These are phyloP conservation scores for Apiospora malaysiana DNA, from an alignment of 2,329 filamentous ascomycete species.

Conservation along the genomic window DNA sequence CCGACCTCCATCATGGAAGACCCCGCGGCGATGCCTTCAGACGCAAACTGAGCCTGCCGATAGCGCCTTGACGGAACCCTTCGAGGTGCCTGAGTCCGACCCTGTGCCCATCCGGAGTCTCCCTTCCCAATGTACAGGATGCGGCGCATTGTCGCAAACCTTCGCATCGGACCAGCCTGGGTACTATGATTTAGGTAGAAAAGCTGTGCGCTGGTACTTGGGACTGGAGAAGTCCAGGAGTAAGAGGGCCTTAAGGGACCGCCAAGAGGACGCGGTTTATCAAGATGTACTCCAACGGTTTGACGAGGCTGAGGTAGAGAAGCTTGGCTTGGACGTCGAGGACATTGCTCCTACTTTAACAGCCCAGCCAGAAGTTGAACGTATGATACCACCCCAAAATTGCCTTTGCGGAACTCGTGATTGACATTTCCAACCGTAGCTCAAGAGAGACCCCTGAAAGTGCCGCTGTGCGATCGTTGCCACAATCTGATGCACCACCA, in stretches of 20 bases:
- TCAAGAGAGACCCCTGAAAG: constrained; percentile 36
- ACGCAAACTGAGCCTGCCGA: constrained; percentile 27
- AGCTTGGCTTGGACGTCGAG: constrained; percentile 53
- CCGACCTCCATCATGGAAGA: constrained; percentile 30
- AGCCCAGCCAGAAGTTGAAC: constrained; percentile 28
- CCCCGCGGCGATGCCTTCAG: constrained; percentile 38
- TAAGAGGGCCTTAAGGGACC: constrained; percentile 25
- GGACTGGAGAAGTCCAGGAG: constrained; percentile 37
- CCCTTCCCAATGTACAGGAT: constrained; percentile 66
- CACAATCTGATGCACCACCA: constrained; percentile 81
- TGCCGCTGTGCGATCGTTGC: constrained; percentile 84
- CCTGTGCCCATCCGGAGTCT: constrained; percentile 41
- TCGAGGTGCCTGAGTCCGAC: constrained; percentile 21
- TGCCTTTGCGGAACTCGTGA: neutral
- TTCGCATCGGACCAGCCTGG: constrained; percentile 56
- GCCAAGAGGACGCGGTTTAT: constrained; percentile 54
- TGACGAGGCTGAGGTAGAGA: constrained; percentile 47
- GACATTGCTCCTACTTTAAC: constrained; percentile 41
- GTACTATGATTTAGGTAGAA: constrained; percentile 60
- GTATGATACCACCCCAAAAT: constrained; percentile 5
- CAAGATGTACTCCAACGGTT: constrained; percentile 51
- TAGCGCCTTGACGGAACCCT: neutral
- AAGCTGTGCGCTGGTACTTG: constrained; percentile 56
- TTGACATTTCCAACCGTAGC: constrained; percentile 17
- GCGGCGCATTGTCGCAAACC: constrained; percentile 69